A percentile compares a stretch with the other conserved stretches of the same genome.
These are phyloP conservation scores for Populus simonii DNA, from an alignment of 345 rosid species.

Conservation along the genomic window DNA sequence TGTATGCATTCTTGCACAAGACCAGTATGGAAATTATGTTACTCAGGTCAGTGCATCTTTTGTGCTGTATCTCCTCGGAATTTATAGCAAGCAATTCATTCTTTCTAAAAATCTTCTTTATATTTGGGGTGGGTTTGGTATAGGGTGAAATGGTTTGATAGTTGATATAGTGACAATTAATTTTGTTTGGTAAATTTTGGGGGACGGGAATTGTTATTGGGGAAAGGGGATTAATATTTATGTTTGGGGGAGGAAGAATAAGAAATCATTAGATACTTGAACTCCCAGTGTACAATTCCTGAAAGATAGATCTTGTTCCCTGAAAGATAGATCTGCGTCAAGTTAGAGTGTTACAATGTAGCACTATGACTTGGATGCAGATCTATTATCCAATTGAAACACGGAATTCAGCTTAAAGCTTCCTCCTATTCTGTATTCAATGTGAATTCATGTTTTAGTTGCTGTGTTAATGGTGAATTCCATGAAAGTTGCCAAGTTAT, in stretches of 20 bases:
- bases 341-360: neutral
- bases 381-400: neutral
- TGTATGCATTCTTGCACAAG: conserved; percentile 74
- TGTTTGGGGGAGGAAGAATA: no score
- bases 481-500: neutral
- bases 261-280: neutral
- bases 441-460: neutral
- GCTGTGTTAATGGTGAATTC: neutral
- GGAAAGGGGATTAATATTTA: no score
- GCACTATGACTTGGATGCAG: neutral
- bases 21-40: conserved; percentile 97
- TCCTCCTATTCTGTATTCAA: neutral
- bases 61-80: neutral
- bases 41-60: conserved; percentile 60
- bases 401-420: neutral
- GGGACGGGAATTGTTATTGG: no score
- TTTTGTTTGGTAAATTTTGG: no score
- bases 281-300: neutral
- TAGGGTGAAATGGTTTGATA: neutral
- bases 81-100: neutral
- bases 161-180: neutral
- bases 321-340: neutral
- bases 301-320: no score
- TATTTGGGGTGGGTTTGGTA: neutral
- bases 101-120: neutral